phyloP scores from a whole-genome alignment of 2,329 filamentous ascomycete genomes.

The Pyrenochaeta sp. region DNA sequence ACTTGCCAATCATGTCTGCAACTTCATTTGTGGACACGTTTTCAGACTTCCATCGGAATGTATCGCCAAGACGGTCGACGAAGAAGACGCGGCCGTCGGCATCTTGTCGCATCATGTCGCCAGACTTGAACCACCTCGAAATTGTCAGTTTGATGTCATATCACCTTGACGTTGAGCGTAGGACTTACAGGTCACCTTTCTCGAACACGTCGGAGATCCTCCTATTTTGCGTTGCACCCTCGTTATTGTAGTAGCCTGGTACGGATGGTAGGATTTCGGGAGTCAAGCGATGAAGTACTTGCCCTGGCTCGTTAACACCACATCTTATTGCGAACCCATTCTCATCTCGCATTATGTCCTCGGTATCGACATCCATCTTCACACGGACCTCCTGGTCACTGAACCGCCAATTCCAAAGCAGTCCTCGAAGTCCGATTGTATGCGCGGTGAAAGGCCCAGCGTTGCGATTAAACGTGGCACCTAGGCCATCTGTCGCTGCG shows the following conservation, averaged over 20 bases:
- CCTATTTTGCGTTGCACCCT: conserved; percentile 39
- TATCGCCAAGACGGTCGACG: conserved; percentile 51
- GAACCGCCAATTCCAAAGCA: conserved; percentile 46
- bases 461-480: conserved; percentile 43
- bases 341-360: conserved; percentile 47
- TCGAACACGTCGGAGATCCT: conserved; percentile 47
- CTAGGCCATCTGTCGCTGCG: conserved; percentile 51
- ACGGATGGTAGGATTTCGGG: conserved; percentile 29
- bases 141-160: conserved; percentile 1
- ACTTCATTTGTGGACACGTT: conserved; percentile 59
- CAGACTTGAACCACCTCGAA: conserved; percentile 48
- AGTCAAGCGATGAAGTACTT: conserved; percentile 46
- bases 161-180: background rate
- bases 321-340: conserved; percentile 47
- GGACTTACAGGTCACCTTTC: conserved; percentile 49
- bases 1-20: conserved; percentile 52
- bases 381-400: conserved; percentile 42
- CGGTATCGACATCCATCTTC: conserved; percentile 50
- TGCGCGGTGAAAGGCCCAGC: conserved; percentile 44
- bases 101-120: conserved; percentile 50
- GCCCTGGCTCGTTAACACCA: conserved; percentile 44
- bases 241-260: conserved; percentile 48
- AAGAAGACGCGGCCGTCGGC: conserved; percentile 47
- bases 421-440: conserved; percentile 45
- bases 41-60: conserved; percentile 55